These are phyloP conservation scores for Groenewaldozyma auringiensis DNA, from an alignment of 1,139 yeast species.

Conservation along the genomic window DNA sequence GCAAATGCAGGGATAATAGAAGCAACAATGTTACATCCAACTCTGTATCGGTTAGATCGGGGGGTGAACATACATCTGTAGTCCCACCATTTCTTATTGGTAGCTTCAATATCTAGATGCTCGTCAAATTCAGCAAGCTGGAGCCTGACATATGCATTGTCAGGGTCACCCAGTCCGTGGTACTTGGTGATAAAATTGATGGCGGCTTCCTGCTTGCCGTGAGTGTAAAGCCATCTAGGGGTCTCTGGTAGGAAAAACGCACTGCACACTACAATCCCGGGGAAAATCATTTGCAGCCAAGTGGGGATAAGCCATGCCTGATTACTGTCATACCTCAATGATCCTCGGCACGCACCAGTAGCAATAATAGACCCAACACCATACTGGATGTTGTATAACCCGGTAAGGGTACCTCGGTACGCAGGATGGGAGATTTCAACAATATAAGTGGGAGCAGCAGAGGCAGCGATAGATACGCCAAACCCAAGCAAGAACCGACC, in stretches of 20 bases:
- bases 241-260: conserved; percentile 38
- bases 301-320: conserved; percentile 37
- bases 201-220: conserved; percentile 39
- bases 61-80: conserved; percentile 10
- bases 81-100: conserved; percentile 16
- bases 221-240: conserved; percentile 41
- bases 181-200: conserved; percentile 48
- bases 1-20: conserved; percentile 5
- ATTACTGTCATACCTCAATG: background rate
- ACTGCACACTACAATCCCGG: conserved; percentile 11
- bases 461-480: conserved; percentile 17
- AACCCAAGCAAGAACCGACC: conserved; percentile 21
- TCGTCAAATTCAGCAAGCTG: conserved; percentile 14
- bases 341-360: conserved; percentile 10
- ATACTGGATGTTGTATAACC: conserved; percentile 29
- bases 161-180: conserved; percentile 19
- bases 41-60: conserved; percentile 9
- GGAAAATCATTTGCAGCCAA: conserved; percentile 27
- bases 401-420: conserved; percentile 35
- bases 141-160: conserved; percentile 10
- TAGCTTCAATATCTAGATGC: conserved; percentile 11
- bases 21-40: conserved; percentile 6
- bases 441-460: conserved; percentile 15
- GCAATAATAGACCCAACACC: conserved; percentile 33
- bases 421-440: conserved; percentile 26